phyloP scores from a whole-genome alignment of 2,329 filamentous ascomycete genomes.

The Beauveria australis region DNA sequence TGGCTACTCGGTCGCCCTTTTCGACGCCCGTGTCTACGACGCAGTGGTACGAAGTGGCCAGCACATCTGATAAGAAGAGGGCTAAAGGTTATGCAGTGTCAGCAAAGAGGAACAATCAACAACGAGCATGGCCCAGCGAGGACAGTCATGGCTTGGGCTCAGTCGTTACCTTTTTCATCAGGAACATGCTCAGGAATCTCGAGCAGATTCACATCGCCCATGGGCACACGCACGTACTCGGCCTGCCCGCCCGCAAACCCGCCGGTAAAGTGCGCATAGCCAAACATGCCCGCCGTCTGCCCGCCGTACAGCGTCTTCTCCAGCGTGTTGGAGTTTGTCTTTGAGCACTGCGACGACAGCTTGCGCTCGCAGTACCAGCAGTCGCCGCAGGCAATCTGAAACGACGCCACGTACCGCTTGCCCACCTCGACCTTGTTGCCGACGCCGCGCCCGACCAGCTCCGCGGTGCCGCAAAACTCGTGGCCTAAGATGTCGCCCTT shows the following conservation, averaged over 20 bases:
- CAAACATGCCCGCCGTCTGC: slow-evolving; percentile 65
- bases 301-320: slow-evolving; percentile 72
- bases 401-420: slow-evolving; percentile 71
- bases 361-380: slow-evolving; percentile 77
- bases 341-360: slow-evolving; percentile 70
- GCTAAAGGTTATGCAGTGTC: slow-evolving; percentile 19
- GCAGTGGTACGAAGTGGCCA: slow-evolving; percentile 71
- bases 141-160: too few relatives aligned
- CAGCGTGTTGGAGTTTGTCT: slow-evolving; percentile 65
- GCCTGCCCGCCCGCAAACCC: slow-evolving; percentile 84
- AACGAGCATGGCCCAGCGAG: too few relatives aligned
- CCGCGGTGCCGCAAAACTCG: slow-evolving; percentile 50
- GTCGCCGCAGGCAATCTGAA: slow-evolving; percentile 68
- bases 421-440: slow-evolving; percentile 45
- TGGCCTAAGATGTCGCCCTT: slow-evolving; percentile 61
- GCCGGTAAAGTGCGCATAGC: slow-evolving; percentile 71
- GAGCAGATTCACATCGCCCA: slow-evolving; percentile 72
- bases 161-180: slow-evolving; percentile 60
- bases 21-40: slow-evolving; percentile 81
- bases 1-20: slow-evolving; percentile 65
- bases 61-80: slow-evolving; percentile 72
- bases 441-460: slow-evolving; percentile 46
- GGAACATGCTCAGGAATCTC: slow-evolving; percentile 71
- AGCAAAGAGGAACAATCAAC: background rate
- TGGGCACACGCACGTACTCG: slow-evolving; percentile 76